Percentiles rank a stretch among this genome's conserved stretches.
phyloP scores from a whole-genome alignment of 2,329 filamentous ascomycete genomes.

The Setomelanomma holmii region DNA sequence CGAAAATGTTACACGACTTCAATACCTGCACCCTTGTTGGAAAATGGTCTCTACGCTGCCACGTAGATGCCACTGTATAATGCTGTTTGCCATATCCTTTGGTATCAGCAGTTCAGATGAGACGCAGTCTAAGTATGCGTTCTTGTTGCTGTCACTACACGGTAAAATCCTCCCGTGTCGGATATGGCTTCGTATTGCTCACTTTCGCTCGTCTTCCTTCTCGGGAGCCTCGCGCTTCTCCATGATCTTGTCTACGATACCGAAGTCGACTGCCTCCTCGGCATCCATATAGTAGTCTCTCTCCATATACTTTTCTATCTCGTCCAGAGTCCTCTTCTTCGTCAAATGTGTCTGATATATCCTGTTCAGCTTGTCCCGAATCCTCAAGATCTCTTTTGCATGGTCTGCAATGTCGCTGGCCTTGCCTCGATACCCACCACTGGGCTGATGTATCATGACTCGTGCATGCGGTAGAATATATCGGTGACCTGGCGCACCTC shows the following conservation, averaged over 20 bases:
- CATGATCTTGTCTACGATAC: slow-evolving; percentile 90
- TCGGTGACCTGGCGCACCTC: slow-evolving; percentile 82
- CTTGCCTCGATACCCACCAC: slow-evolving; percentile 73
- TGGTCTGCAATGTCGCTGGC: slow-evolving; percentile 91
- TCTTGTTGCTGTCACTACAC: neutral
- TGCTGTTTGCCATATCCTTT: too few relatives aligned
- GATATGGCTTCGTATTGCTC: neutral
- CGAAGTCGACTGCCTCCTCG: slow-evolving; percentile 84
- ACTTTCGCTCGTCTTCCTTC: slow-evolving; percentile 38
- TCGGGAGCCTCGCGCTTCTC: slow-evolving; percentile 63
- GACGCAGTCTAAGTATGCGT: neutral
- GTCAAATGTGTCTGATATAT: slow-evolving; percentile 91
- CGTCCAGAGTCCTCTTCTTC: slow-evolving; percentile 74
- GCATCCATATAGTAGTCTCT: slow-evolving; percentile 93
- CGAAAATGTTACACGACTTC: too few relatives aligned
- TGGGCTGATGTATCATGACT: slow-evolving; percentile 97
- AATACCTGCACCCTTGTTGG: too few relatives aligned
- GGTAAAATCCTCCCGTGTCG: neutral
- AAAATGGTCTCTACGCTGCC: too few relatives aligned
- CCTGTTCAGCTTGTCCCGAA: slow-evolving; percentile 83
- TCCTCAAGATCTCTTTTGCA: slow-evolving; percentile 91
- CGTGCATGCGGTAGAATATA: slow-evolving; percentile 91
- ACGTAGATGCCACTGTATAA: too few relatives aligned
- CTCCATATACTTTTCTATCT: slow-evolving; percentile 96
- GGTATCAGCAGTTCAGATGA: too few relatives aligned